phyloP scores from a whole-genome alignment of 2,329 filamentous ascomycete species.

The Dactylellina parvicollis region DNA sequence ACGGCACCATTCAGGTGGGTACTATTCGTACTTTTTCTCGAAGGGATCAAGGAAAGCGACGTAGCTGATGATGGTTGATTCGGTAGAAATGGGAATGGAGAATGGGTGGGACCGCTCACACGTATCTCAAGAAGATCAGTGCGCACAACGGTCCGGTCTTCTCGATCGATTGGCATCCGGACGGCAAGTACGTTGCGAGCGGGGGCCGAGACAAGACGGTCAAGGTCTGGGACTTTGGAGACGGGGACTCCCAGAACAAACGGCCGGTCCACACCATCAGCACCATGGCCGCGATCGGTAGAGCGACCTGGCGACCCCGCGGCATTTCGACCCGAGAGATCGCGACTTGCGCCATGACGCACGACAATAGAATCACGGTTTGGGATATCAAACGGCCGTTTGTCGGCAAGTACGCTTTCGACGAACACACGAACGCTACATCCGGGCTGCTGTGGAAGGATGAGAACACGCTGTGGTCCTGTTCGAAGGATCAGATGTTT shows the following conservation, averaged over 20 bases:
- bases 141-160: conserved; percentile 58
- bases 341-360: conserved; percentile 65
- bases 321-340: conserved; percentile 66
- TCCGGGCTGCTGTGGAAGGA: conserved; percentile 72
- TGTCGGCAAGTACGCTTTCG: conserved; percentile 74
- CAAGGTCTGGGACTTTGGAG: conserved; percentile 72
- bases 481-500: conserved; percentile 71
- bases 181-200: conserved; percentile 73
- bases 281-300: conserved; percentile 70
- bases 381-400: conserved; percentile 76
- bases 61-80: conserved; percentile 17
- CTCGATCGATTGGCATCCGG: conserved; percentile 69
- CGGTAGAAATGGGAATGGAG: conserved; percentile 54
- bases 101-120: conserved; percentile 33
- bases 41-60: conserved; percentile 24
- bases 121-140: conserved; percentile 54
- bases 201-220: conserved; percentile 69
- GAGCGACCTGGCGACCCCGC: conserved; percentile 70
- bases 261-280: conserved; percentile 69
- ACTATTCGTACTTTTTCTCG: not conserved
- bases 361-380: conserved; percentile 70
- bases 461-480: conserved; percentile 74
- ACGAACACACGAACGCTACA: conserved; percentile 70
- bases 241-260: conserved; percentile 72
- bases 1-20: conserved; percentile 57